Percentiles rank a stretch among this genome's conserved stretches.
These are phyloP conservation scores for Podospora australis DNA, from an alignment of 495 filamentous ascomycete species.

Conservation along the genomic window DNA sequence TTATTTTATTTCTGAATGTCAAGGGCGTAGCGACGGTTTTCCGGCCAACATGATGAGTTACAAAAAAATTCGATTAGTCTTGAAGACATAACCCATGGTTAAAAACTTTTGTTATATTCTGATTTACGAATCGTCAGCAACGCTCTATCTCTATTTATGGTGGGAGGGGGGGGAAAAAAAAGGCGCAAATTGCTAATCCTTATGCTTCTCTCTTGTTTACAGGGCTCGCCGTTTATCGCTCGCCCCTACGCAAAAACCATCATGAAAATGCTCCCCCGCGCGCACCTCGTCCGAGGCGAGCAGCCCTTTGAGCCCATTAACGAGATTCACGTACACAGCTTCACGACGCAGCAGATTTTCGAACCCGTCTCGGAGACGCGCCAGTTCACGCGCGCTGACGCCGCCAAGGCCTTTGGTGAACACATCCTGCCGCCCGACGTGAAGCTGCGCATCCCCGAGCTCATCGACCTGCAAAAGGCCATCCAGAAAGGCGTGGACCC, in stretches of 20 bases:
- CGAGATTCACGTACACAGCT: constrained; percentile 75
- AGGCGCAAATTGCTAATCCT: constrained; percentile 12
- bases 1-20: constrained; percentile 10
- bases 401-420: constrained; percentile 72
- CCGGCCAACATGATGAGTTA: constrained; percentile 50
- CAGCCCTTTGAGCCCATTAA: constrained; percentile 77
- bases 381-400: constrained; percentile 81
- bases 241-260: constrained; percentile 69
- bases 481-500: constrained; percentile 5
- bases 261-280: constrained; percentile 70
- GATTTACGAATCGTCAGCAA: constrained; percentile 39
- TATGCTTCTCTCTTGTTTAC: too few species aligned
- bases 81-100: constrained; percentile 86
- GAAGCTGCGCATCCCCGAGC: constrained; percentile 82
- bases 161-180: too few species aligned
- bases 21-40: background rate
- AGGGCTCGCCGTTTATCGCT: constrained; percentile 48
- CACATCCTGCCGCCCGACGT: constrained; percentile 73
- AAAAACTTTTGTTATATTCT: constrained; percentile 40
- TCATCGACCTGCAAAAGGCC: constrained; percentile 58
- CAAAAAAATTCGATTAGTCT: constrained; percentile 98
- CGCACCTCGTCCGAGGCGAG: constrained; percentile 12
- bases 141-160: too few species aligned
- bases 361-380: constrained; percentile 85
- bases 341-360: constrained; percentile 80